Evolutionary conservation across 2,329 filamentous ascomycete species (phyloP).

Genomic region (Tolypocladium capitatum): DNA sequence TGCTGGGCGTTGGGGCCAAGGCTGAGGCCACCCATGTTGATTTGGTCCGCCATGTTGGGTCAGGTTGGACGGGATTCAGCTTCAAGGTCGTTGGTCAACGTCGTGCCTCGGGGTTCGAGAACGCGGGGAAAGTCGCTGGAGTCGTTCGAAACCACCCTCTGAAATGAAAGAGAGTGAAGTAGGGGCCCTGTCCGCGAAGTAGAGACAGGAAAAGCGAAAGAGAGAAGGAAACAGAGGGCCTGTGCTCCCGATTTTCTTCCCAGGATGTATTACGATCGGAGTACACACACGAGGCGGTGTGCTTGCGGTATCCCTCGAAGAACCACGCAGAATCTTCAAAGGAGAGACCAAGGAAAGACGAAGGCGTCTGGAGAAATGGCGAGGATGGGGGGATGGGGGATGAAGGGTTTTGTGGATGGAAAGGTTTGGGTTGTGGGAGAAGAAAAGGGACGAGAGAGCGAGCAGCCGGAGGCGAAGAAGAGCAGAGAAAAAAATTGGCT

Average conservation of each 20-base stretch:
- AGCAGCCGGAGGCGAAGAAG: slow-evolving; percentile 16
- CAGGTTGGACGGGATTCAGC: slow-evolving; percentile 8
- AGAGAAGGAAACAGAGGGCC: slow-evolving; percentile 21
- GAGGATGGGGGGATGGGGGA: slow-evolving; percentile 16
- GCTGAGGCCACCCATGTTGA: slow-evolving; percentile 67
- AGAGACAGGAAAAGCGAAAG: slow-evolving; percentile 15
- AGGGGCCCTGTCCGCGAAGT: slow-evolving; percentile 14
- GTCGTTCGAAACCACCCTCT: slow-evolving; percentile 15
- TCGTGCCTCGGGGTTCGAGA: neutral
- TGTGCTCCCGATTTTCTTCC: slow-evolving; percentile 19
- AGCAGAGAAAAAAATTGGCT: slow-evolving; percentile 19
- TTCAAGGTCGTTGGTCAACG: slow-evolving; percentile 4
- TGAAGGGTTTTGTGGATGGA: slow-evolving; percentile 16
- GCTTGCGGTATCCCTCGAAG: slow-evolving; percentile 25
- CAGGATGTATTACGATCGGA: slow-evolving; percentile 14
- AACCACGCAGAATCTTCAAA: slow-evolving; percentile 32
- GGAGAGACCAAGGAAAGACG: slow-evolving; percentile 30
- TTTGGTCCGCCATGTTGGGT: slow-evolving; percentile 64
- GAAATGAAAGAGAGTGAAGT: slow-evolving; percentile 14
- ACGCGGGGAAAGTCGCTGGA: slow-evolving; percentile 3
- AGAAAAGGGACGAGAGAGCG: slow-evolving; percentile 13
- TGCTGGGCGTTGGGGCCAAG: slow-evolving; percentile 34
- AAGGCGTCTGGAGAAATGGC: slow-evolving; percentile 15
- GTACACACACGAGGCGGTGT: slow-evolving; percentile 15
- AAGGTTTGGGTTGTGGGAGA: slow-evolving; percentile 20